Evolutionary conservation across 345 rosid species (phyloP), one percentile per base, ranked within the genome.

Genomic region (Anacardium occidentale): DNA sequence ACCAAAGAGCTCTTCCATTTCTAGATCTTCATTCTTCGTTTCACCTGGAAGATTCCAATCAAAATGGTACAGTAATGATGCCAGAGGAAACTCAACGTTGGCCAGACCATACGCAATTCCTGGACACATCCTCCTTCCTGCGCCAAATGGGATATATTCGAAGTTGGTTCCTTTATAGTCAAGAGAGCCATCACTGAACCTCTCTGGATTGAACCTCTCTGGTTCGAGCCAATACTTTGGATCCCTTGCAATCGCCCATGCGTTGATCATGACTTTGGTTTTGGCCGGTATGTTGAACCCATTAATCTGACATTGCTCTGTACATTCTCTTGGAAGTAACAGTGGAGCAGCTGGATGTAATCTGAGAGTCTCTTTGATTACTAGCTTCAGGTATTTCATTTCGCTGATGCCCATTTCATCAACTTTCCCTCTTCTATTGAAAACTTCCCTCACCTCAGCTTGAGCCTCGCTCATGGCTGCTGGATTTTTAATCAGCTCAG

Each of bases 221-320:
- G 84, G 71, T 3, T 83, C 78, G 22, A n/a, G 44, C 84, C 86
- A 80, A 44, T 69, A 59, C 18, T 24, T 45, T 3, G 82, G 78
- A 64, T 83, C 80, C 40, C 86, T 75, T 17, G 70, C 78, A n/a
- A 83, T 24, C 0, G 77, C 82, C 86, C 86, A 83, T 14, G 76
- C 83, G 34, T 77, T 73, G 20, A 77, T 48, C 1, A 72, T 24
- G 11, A 67, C 54, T 54, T 37, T 37, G 13, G 60, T 56, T 4
- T 56, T 56, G 22, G 22, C 60, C 10, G 32, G 60, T 9, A 56
- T 22, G 12, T 9, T 4, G 7, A 21, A 56, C 21, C 60, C 26
- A 21, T 56, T 56, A 13, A 56, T 22, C 60, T 56, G 32, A 26
- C 60, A 56, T 0, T 14, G 2, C 32, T 56, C 60, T 56, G 15